Evolutionary conservation across 805 yeast species (phyloP), one percentile per base, ranked within the genome.

Genomic region (Wickerhamiella cacticola): DNA sequence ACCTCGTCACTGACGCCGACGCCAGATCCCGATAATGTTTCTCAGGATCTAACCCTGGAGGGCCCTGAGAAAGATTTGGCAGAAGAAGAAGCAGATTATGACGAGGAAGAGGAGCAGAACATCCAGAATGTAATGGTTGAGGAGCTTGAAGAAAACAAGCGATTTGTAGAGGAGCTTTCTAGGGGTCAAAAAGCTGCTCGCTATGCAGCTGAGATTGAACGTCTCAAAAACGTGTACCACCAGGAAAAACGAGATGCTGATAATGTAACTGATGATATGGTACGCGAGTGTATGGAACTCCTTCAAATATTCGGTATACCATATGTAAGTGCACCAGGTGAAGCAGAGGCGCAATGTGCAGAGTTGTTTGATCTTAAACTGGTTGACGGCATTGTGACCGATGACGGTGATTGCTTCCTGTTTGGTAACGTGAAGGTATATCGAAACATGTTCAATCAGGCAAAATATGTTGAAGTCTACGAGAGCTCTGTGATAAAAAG

Each of bases 331-430:
- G 96, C 98, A 0, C 99, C 98, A 1, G 86, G 86, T 88, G 99
- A 92, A 64, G 98, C 98, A 1, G 99, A 92, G 66, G 97, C 98
- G 0, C 98, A 92, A 59, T 92, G 99, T 66, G 96, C 95, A 0
- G 84, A 81, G 54, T 65, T 92, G 5, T 63, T 77, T 34, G 59
- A 63, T n/a, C 62, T 87, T 19, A 76, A 74, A 0, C 67, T 92
- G 16, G 96, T 89, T 3, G 97, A 92, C 63, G 99, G 98, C 0
- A 81, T 92, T 5, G 80, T 92, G 21, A 92, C 98, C 0, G 99
- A 92, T 65, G 99, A 92, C 68, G 85, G 95, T 55, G 99, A 92
- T 72, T 87, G 94, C 44, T 92, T 92, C 56, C 63, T 92, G 31
- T 92, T 92, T 68, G 97, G 97, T 0, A 95, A 95, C 1, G 76